Percentiles rank a stretch among this genome's conserved stretches.
Evolutionary conservation across 208 protist species (phyloP).

Genomic region (Cochliopodium minus): DNA sequence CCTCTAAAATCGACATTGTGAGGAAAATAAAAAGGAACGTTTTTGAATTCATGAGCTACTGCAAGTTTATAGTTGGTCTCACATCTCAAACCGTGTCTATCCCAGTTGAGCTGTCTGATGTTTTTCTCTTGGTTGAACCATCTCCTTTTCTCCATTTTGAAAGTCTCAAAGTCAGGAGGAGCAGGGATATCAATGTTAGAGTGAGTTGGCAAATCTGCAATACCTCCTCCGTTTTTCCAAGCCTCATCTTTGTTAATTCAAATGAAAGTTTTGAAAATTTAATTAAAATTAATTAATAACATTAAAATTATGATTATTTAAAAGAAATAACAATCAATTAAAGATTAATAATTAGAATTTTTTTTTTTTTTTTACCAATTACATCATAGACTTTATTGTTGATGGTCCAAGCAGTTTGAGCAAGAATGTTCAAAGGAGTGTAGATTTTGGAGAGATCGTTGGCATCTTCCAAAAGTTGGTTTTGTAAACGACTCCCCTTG

Average conservation of each 20-base stretch:
- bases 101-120: conserved; percentile 16
- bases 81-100: conserved; percentile 29
- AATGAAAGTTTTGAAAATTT: no score
- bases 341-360: no score
- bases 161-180: not conserved
- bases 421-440: conserved; percentile 23
- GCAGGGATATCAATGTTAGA: conserved; percentile 8
- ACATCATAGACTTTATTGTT: conserved; percentile 25
- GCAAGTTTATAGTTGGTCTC: conserved; percentile 27
- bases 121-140: not conserved
- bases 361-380: no score
- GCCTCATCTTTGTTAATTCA: no score
- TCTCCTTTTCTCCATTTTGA: not conserved
- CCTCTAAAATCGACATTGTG: conserved; percentile 95
- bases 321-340: no score
- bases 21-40: conserved; percentile 76
- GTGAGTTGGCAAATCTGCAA: conserved; percentile 21
- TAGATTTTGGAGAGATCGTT: not conserved
- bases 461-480: not conserved
- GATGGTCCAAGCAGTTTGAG: conserved; percentile 28
- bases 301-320: no score
- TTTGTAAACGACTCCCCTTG: not conserved
- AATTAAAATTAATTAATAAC: no score
- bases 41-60: conserved; percentile 19
- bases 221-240: conserved; percentile 17